Percentiles rank a stretch among this genome's conserved stretches.
These are phyloP conservation scores for Apophysomyces elegans DNA, from an alignment of 371 early-diverging fungal genomes.

Conservation along the genomic window DNA sequence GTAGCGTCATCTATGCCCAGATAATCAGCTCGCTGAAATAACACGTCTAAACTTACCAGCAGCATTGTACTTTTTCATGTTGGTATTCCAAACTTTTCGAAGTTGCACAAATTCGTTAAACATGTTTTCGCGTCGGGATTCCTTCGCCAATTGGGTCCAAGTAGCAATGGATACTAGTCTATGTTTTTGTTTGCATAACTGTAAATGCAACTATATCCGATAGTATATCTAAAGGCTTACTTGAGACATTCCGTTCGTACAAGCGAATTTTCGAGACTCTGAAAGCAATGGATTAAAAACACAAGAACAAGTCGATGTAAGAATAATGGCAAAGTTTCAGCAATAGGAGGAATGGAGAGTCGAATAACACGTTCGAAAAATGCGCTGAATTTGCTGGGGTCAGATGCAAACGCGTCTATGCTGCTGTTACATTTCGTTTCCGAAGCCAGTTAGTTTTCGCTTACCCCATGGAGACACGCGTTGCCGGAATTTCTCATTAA, in stretches of 20 bases:
- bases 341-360: constrained; percentile 34
- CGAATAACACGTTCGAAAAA: constrained; percentile 63
- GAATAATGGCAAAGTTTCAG: constrained; percentile 34
- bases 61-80: constrained; percentile 54
- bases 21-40: constrained; percentile 13
- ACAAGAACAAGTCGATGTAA: constrained; percentile 57
- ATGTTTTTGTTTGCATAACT: neutral
- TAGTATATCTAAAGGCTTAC: constrained; percentile 22
- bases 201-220: neutral
- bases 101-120: constrained; percentile 63
- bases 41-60: constrained; percentile 38
- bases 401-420: constrained; percentile 52
- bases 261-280: constrained; percentile 75
- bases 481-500: constrained; percentile 86
- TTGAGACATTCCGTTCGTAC: constrained; percentile 80
- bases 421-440: constrained; percentile 13
- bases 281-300: constrained; percentile 80
- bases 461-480: constrained; percentile 66
- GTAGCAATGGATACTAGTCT: constrained; percentile 72
- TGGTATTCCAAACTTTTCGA: constrained; percentile 68
- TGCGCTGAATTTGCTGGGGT: constrained; percentile 57
- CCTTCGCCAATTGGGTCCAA: constrained; percentile 71
- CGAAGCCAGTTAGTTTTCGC: constrained; percentile 7
- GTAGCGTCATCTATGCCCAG: constrained; percentile 42
- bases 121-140: constrained; percentile 53